Percentiles rank a stretch among this genome's conserved stretches.
Conservation (phyloP, 129 eudicot genomes). For the Arctium lappa region DNA sequence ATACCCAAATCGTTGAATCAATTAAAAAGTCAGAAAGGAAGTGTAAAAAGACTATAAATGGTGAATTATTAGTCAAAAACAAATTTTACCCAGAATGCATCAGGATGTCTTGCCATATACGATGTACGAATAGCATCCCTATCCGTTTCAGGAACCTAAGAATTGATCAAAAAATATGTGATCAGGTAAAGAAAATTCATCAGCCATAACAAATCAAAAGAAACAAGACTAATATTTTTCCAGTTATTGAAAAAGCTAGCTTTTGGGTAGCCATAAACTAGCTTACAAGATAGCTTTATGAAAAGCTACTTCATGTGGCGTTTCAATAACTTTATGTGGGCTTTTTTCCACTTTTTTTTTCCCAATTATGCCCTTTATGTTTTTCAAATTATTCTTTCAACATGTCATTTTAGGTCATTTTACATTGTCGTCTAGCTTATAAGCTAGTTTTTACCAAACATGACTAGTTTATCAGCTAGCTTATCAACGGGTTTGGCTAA, state of each 20-base stretch:
- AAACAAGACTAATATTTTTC: neutral
- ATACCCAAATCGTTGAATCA: slow-evolving; percentile 9
- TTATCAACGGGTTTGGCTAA: neutral
- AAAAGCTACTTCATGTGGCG: neutral
- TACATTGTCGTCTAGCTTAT: neutral
- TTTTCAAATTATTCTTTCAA: neutral
- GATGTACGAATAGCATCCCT: slow-evolving; percentile 57
- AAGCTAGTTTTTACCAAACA: no score
- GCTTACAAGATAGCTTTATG: neutral
- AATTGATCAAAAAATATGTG: neutral
- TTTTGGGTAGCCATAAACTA: neutral
- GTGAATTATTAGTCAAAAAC: neutral
- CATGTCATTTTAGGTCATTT: neutral
- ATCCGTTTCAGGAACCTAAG: slow-evolving; percentile 63
- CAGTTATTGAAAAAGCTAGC: neutral
- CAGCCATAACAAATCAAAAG: neutral
- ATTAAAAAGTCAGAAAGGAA: neutral
- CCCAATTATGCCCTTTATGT: neutral
- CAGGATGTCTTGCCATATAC: slow-evolving; percentile 84
- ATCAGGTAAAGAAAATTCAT: slow-evolving; percentile 5
- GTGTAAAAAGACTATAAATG: neutral
- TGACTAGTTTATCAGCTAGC: neutral
- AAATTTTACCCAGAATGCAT: slow-evolving; percentile 77
- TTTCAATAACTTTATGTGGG: neutral
- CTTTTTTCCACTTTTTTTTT: neutral